Evolutionary conservation across 2,329 filamentous ascomycete genomes (phyloP), one percentile per base, ranked within the genome.

Genomic region (Dactylellina sp.): DNA sequence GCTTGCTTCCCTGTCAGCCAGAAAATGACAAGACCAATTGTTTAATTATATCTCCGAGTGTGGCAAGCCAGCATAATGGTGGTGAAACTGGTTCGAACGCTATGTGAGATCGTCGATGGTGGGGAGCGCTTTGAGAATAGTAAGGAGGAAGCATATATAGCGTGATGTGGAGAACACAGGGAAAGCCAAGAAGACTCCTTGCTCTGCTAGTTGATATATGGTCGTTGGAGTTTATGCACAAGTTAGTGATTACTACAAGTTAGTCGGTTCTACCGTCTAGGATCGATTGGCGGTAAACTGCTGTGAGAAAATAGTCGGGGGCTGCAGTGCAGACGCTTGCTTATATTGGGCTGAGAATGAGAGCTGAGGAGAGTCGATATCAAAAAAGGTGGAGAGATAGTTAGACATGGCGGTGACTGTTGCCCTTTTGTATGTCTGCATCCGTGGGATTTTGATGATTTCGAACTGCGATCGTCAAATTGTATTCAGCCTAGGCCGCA

Each of bases 121-220:
- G 37, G 37, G 37, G 12, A 40, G 37, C 14, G 37, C 12, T 40
- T 25, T 50, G 20, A 28, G 46, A 22, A 28, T 50, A 50, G 46
- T 50, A 18, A n/a, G 5, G 39, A 42, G 12, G 5, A 22, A 20
- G 22, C 20, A 20, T 22, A 22, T 18, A 22, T 40, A 55, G 50
- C 50, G 50, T 55, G 50, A 40, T 55, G 50, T 16, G 50, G 50
- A 55, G 50, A 55, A 55, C 24, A 53, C 49, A 42, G 39, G 39
- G 49, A 35, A 53, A 35, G 49, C 49, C 28, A 53, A 53, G 49
- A 53, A 37, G 20, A 14, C 9, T 32, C 28, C n/a, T n/a, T n/a
- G 49, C 7, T 53, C 6, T 7, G 49, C 16, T 32, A 4, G 28
- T 32, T 5, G 28, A 32, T 9, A 5, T 32, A 9, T 32, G 28